Percentiles rank a stretch among this genome's conserved stretches.
These are phyloP conservation scores for Aspergillus pseudoviridinutans DNA, from an alignment of 2,329 filamentous ascomycete species.

Conservation along the genomic window DNA sequence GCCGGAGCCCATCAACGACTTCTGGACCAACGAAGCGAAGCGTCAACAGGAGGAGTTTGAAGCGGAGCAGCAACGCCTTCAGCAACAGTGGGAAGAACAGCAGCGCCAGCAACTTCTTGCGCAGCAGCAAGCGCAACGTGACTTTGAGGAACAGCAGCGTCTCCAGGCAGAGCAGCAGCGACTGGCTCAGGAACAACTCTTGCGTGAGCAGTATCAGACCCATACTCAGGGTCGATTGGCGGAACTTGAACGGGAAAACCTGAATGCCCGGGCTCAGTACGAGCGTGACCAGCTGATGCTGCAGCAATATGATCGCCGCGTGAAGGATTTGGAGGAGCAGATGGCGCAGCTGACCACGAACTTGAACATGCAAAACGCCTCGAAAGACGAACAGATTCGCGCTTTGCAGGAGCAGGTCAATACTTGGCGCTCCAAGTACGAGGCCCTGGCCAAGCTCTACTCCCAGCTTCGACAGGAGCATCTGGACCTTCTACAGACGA, in stretches of 20 bases:
- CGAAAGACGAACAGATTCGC: slow-evolving; percentile 90
- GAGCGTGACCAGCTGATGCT: slow-evolving; percentile 97
- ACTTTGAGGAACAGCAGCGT: slow-evolving; percentile 96
- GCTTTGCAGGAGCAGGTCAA: slow-evolving; percentile 95
- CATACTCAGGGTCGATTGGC: slow-evolving; percentile 95
- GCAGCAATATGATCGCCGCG: slow-evolving; percentile 90
- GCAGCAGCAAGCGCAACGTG: slow-evolving; percentile 77
- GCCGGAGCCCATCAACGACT: slow-evolving; percentile 92
- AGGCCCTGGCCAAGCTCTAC: slow-evolving; percentile 93
- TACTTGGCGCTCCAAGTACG: slow-evolving; percentile 96
- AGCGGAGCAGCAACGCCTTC: slow-evolving; percentile 83
- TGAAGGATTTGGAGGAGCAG: slow-evolving; percentile 89
- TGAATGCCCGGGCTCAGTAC: slow-evolving; percentile 91
- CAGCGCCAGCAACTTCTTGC: slow-evolving; percentile 77
- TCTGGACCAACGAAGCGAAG: slow-evolving; percentile 92
- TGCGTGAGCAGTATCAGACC: slow-evolving; percentile 83
- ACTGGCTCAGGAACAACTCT: slow-evolving; percentile 82
- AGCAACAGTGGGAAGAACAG: slow-evolving; percentile 80
- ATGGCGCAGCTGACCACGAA: slow-evolving; percentile 77
- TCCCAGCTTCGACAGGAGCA: slow-evolving; percentile 94
- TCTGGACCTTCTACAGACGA: slow-evolving; percentile 89
- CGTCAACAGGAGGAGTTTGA: slow-evolving; percentile 93
- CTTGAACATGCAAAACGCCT: slow-evolving; percentile 76
- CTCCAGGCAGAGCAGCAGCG: slow-evolving; percentile 83
- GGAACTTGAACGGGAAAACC: slow-evolving; percentile 89